phyloP scores from a whole-genome alignment of 2,329 filamentous ascomycete genomes.

The Calonectria multiphialidica region DNA sequence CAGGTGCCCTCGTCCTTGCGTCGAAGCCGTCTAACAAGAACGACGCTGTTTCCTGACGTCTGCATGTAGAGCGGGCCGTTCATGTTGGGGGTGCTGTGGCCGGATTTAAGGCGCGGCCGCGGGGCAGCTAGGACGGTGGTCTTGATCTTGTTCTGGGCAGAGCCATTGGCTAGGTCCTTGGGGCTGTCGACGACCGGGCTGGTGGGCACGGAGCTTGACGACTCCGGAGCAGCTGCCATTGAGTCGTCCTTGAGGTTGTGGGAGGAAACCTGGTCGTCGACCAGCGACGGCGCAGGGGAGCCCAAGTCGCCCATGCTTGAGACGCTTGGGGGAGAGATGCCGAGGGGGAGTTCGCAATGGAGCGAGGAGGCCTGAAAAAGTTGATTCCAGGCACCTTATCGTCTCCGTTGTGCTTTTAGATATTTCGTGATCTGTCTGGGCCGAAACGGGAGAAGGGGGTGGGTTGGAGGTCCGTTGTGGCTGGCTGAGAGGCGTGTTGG shows the following conservation, averaged over 20 bases:
- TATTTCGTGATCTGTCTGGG: slow-evolving; percentile 10
- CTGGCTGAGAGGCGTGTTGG: slow-evolving; percentile 9
- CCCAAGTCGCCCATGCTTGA: slow-evolving; percentile 40
- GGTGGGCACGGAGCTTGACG: slow-evolving; percentile 23
- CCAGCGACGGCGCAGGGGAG: slow-evolving; percentile 41
- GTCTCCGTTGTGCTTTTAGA: slow-evolving; percentile 19
- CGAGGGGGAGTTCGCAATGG: not conserved
- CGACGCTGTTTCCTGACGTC: slow-evolving; percentile 62
- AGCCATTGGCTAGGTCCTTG: not conserved
- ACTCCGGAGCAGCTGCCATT: slow-evolving; percentile 25
- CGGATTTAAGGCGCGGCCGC: slow-evolving; percentile 46
- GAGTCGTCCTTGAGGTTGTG: slow-evolving; percentile 21
- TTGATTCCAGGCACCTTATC: not conserved
- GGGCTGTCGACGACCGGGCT: slow-evolving; percentile 1
- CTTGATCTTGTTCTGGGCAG: slow-evolving; percentile 28
- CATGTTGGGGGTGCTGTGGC: slow-evolving; percentile 57
- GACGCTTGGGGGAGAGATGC: slow-evolving; percentile 8
- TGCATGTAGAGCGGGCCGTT: slow-evolving; percentile 71
- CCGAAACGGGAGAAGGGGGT: slow-evolving; percentile 5
- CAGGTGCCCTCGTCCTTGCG: slow-evolving; percentile 72
- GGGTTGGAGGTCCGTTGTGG: slow-evolving; percentile 12
- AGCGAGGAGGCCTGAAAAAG: not conserved
- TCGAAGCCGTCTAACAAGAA: slow-evolving; percentile 69
- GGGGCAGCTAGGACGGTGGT: slow-evolving; percentile 32
- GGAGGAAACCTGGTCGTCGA: slow-evolving; percentile 38